Evolutionary conservation across 495 filamentous ascomycete species (phyloP).

Genomic region (Talaromyces proteolyticus): DNA sequence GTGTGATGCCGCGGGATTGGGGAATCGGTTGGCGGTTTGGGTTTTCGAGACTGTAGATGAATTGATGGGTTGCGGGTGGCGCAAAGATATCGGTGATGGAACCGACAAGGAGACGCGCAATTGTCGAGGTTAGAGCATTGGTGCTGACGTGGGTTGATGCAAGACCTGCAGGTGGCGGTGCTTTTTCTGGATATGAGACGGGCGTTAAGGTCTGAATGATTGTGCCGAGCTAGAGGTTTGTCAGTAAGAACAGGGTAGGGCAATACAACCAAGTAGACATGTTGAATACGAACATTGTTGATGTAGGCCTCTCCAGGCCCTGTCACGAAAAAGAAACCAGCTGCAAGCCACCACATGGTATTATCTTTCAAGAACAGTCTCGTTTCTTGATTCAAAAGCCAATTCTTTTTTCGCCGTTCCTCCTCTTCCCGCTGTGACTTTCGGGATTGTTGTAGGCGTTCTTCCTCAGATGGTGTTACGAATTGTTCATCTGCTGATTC

Average conservation of each 20-base stretch:
- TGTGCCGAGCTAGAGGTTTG: constrained; percentile 61
- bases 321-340: constrained; percentile 89
- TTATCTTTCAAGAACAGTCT: constrained; percentile 73
- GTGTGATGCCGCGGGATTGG: constrained; percentile 33
- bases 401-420: constrained; percentile 69
- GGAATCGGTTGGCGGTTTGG: constrained; percentile 20
- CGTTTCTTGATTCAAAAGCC: constrained; percentile 84
- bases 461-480: constrained; percentile 35
- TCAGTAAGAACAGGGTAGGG: not conserved
- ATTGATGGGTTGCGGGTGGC: constrained; percentile 46
- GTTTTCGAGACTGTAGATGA: constrained; percentile 28
- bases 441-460: constrained; percentile 33
- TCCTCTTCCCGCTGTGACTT: constrained; percentile 55
- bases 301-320: constrained; percentile 95
- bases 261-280: not conserved
- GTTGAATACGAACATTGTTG: constrained; percentile 58
- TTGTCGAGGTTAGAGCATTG: constrained; percentile 83
- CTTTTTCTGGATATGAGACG: constrained; percentile 35
- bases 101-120: constrained; percentile 78
- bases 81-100: constrained; percentile 84
- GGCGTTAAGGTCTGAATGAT: constrained; percentile 83
- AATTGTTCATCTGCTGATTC: constrained; percentile 22
- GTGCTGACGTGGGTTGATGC: constrained; percentile 90
- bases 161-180: constrained; percentile 52
- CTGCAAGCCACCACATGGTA: constrained; percentile 92